Evolutionary conservation across 257 asterid genomes (phyloP).

Genomic region (Primulina eburnea): DNA sequence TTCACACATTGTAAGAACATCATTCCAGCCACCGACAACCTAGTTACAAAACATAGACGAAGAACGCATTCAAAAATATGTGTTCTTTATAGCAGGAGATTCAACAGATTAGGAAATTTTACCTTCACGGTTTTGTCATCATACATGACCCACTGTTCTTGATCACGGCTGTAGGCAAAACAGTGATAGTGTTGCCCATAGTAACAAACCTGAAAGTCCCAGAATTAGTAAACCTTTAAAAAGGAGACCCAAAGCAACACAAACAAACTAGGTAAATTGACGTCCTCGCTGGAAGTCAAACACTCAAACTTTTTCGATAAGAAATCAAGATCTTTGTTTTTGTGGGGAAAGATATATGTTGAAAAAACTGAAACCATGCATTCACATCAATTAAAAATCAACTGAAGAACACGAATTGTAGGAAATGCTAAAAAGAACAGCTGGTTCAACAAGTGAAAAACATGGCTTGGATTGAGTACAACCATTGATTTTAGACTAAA

Average conservation of each 20-base stretch:
- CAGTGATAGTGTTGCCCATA: constrained; percentile 98
- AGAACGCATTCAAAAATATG: not conserved
- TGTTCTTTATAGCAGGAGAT: not conserved
- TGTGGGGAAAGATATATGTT: not conserved
- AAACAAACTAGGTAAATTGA: not conserved
- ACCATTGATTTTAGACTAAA: not conserved
- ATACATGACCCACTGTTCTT: constrained; percentile 84
- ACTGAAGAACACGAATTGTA: not conserved
- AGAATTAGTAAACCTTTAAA: constrained; percentile 40
- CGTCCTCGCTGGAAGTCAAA: constrained; percentile 10
- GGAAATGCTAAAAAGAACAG: not conserved
- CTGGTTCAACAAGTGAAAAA: not conserved
- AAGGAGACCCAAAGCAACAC: not conserved
- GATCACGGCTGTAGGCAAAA: constrained; percentile 74
- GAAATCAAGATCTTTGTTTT: constrained; percentile 1
- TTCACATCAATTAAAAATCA: not conserved
- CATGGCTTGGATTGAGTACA: not conserved
- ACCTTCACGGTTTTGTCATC: constrained; percentile 97
- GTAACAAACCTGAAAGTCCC: constrained; percentile 48
- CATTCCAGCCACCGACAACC: constrained; percentile 89
- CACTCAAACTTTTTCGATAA: not conserved
- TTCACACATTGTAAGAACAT: constrained; percentile 80
- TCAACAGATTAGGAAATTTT: constrained; percentile 13
- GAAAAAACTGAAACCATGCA: not conserved
- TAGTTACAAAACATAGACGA: constrained; percentile 21